Percentiles rank a stretch among this genome's conserved stretches.
Evolutionary conservation across 2,329 filamentous ascomycete species (phyloP).

Genomic region (Cyanodermella asteris): DNA sequence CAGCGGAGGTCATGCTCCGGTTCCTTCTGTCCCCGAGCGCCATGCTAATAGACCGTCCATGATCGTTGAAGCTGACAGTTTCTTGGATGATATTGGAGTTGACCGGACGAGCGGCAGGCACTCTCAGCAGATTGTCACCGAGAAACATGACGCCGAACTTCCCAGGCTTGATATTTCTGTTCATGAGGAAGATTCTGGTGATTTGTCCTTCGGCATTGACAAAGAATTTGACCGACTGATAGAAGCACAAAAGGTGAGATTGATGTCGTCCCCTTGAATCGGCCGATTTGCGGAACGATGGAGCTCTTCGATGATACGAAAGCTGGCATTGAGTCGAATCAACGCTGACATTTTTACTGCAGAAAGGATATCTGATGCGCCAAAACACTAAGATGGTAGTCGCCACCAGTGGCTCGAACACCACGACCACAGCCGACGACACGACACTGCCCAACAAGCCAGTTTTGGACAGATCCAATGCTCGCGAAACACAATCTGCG

Average conservation of each 20-base stretch:
- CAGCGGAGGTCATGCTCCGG: slow-evolving; percentile 23
- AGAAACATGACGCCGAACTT: no score
- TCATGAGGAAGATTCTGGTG: slow-evolving; percentile 41
- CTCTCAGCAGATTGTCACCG: slow-evolving; percentile 1
- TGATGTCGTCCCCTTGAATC: slow-evolving; percentile 19
- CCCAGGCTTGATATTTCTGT: slow-evolving; percentile 67
- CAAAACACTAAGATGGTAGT: slow-evolving; percentile 95
- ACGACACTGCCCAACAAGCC: slow-evolving; percentile 11
- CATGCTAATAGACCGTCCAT: slow-evolving; percentile 32
- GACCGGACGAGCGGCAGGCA: slow-evolving; percentile 13
- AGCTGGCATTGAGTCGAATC: no score
- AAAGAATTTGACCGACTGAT: slow-evolving; percentile 89
- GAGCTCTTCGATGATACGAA: slow-evolving; percentile 9
- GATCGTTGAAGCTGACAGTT: slow-evolving; percentile 9
- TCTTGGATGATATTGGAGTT: slow-evolving; percentile 6
- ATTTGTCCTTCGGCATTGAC: slow-evolving; percentile 63
- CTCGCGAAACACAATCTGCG: slow-evolving; percentile 33
- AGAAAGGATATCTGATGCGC: slow-evolving; percentile 97
- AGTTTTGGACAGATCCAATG: no score
- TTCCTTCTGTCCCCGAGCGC: slow-evolving; percentile 32
- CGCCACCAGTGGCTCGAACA: slow-evolving; percentile 52
- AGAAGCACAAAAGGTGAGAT: slow-evolving; percentile 84
- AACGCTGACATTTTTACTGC: no score
- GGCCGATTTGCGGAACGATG: no score
- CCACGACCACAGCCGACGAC: slow-evolving; percentile 28